A percentile compares a stretch with the other conserved stretches of the same genome.
phyloP scores from a whole-genome alignment of 2,329 filamentous ascomycete species.

The Ophiostoma pallidulum region DNA sequence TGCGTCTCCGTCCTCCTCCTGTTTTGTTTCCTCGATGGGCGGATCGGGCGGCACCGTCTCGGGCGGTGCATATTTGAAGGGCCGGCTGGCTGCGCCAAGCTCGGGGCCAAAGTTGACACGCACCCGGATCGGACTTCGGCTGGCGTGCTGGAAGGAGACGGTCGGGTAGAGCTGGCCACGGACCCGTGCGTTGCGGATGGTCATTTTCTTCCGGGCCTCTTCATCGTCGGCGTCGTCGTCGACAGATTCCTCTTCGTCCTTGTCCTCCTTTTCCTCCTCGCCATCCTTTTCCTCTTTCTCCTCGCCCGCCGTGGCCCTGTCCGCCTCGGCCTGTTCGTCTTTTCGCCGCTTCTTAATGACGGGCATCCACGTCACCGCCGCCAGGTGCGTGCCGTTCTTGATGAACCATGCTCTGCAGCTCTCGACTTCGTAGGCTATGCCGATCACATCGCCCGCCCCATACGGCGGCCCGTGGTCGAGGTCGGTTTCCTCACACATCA shows the following conservation, averaged over 20 bases:
- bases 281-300: not conserved
- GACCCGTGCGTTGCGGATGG: not conserved
- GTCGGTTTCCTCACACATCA: not conserved
- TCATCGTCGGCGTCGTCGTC: not conserved
- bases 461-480: not conserved
- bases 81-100: not conserved
- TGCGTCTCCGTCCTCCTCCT: not conserved
- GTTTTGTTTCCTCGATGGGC: not conserved
- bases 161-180: conserved; percentile 8
- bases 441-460: not conserved
- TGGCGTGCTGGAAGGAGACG: conserved; percentile 1
- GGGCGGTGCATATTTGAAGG: conserved; percentile 3
- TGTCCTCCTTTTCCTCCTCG: not conserved
- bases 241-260: not conserved
- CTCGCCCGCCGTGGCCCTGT: not conserved
- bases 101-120: conserved; percentile 4
- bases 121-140: not conserved
- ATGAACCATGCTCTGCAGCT: conserved; percentile 2
- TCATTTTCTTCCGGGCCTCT: not conserved
- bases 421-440: not conserved
- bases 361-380: not conserved
- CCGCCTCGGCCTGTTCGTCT: not conserved
- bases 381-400: not conserved
- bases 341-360: not conserved
- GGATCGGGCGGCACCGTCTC: not conserved